Base-by-base conservation (phyloP, 805 yeast genomes). In the Henningerozyma blattae region DNA sequence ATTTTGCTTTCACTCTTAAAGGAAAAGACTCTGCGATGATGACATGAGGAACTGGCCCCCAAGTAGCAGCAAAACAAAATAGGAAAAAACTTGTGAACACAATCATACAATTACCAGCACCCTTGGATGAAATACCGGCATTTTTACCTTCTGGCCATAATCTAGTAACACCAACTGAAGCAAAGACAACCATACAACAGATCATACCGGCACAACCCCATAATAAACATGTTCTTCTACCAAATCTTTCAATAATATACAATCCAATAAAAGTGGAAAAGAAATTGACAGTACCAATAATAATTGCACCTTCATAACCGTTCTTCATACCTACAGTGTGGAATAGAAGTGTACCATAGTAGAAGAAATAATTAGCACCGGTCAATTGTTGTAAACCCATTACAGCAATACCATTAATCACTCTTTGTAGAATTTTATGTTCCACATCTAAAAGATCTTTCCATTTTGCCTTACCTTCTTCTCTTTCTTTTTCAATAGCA, bases 371-470 rank as follows among this genome's bases (percentile, higher is more conserved):
- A 64, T 75, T 75, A 56, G 67, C 67, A 65, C 83, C 83, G 35
- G 78, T 71, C 48, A 75, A 64, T 57, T 78, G 85, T 59, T 77
- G 85, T 61, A 77, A 64, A 42, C 75, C 72, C 61, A 75, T 80
- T 33, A 75, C 53, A 44, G 64, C 51, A 36, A 70, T 58, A 60
- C 83, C 84, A 53, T 72, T 65, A 13, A 65, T 28, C 12, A 68
- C 61, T 45, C 67, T 53, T 45, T 46, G 56, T 41, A 62, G 56
- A 49, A 77, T 70, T 58, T 68, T 72, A 50, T 84, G 83, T 56
- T 70, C 69, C 54, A 82, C 81, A 15, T 75, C 70, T 50, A 78
- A 51, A 35, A 79, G 62, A 58, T 78, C 83, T 37, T 56, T 55
- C 81, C 84, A 77, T 3, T 72, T 49, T 3, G 86, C 84, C 31